Evolutionary conservation across 2,329 filamentous ascomycete genomes (phyloP), one percentile per base, ranked within the genome.

Genomic region (Zymoseptoria brevis): DNA sequence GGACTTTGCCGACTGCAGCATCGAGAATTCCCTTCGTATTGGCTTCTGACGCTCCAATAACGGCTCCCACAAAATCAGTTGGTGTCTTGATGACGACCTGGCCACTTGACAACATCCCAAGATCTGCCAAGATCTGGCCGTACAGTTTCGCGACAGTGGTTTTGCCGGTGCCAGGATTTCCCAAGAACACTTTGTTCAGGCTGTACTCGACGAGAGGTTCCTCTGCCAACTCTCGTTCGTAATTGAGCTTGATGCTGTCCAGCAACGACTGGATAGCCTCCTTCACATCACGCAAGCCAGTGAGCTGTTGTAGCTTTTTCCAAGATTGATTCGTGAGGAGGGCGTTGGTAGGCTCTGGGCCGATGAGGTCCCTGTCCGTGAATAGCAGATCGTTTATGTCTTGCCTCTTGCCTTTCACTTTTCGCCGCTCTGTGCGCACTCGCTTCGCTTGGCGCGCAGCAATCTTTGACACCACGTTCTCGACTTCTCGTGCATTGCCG

Each of bases 71-170:
- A 66, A 93, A 92, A 64, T 93, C 89, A 0, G 87, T 75, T 0
- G 88, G 88, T 49, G 85, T 90, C 67, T 89, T 92, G 2, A 84
- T 70, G 0, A 92, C 74, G 0, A 92, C 86, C 78, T 90, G 87
- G 0, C 86, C 85, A 22, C 83, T 88, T 0, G 82, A 87, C 0
- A 91, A 70, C 1, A 89, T 64, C 0, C 87, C 87, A 4, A 92
- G 71, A 57, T 88, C 83, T 0, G 81, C 84, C 0, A 92, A 75
- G 1, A 92, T 86, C 48, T 79, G 74, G 0, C 86, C 88, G 63
- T 90, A 91, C 0, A 90, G 72, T 68, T 88, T 89, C 0, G 87
- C 89, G 0, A 92, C 84, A 0, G 86, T 86, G 0, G 88, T 91
- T 66, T 91, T 92, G 0, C 88, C 88, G 0, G 88, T 92, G 0